Evolutionary conservation across 2,329 filamentous ascomycete species (phyloP).

Genomic region (Aspergillus ustus): DNA sequence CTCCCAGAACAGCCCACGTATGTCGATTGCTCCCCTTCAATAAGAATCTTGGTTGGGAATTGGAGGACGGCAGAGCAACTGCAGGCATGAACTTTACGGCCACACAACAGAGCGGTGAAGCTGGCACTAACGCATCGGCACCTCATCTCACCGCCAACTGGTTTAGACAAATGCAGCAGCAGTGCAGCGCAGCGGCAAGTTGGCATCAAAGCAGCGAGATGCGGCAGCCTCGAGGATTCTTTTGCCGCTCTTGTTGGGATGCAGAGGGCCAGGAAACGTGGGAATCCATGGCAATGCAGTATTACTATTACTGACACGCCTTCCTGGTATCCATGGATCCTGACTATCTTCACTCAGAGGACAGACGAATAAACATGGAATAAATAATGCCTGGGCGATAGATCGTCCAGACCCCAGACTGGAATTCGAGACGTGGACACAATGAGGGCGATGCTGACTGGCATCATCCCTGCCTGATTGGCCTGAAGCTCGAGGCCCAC

Average conservation of each 20-base stretch:
- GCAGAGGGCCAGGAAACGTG: background rate
- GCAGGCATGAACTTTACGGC: slow-evolving; percentile 35
- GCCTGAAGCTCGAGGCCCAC: slow-evolving; percentile 14
- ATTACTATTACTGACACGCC: background rate
- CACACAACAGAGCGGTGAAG: slow-evolving; percentile 36
- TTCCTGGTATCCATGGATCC: slow-evolving; percentile 2
- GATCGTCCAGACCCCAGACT: slow-evolving; percentile 20
- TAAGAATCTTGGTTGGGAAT: slow-evolving; percentile 4
- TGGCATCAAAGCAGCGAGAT: slow-evolving; percentile 18
- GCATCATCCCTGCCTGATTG: slow-evolving; percentile 36
- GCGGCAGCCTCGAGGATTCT: slow-evolving; percentile 1
- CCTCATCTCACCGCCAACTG: slow-evolving; percentile 23
- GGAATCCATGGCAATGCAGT: background rate
- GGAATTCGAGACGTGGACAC: slow-evolving; percentile 9
- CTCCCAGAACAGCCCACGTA: background rate
- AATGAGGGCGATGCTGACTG: slow-evolving; percentile 28
- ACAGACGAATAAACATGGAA: background rate
- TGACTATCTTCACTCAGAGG: slow-evolving; percentile 2
- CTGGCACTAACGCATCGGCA: slow-evolving; percentile 19
- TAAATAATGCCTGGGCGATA: slow-evolving; percentile 9
- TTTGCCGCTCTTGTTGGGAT: background rate
- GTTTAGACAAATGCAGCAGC: background rate
- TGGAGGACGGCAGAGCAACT: slow-evolving; percentile 17
- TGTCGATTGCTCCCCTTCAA: background rate
- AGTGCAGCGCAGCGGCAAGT: slow-evolving; percentile 27